Conservation (phyloP, 148 eudicot genomes). For the Hydrangea macrophylla region DNA sequence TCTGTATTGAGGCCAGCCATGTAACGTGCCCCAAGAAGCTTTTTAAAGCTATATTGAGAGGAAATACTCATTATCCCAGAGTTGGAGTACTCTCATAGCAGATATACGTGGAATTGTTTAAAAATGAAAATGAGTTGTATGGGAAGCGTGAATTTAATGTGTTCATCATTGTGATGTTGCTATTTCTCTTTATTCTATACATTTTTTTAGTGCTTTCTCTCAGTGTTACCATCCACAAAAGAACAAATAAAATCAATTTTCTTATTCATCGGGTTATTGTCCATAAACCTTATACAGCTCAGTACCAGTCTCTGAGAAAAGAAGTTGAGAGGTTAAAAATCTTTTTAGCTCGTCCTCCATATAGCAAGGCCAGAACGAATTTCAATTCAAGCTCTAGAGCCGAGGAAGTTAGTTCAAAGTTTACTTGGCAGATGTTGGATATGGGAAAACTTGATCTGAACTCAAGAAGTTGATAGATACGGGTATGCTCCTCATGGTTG, state of each 20-base stretch:
- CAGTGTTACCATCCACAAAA: neutral
- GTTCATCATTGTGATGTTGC: neutral
- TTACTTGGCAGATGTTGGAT: slow-evolving; percentile 45
- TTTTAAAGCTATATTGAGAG: neutral
- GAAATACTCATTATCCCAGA: neutral
- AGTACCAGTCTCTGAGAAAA: slow-evolving; percentile 43
- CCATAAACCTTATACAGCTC: slow-evolving; percentile 35
- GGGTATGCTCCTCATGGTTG: neutral
- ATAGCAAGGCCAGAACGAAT: slow-evolving; percentile 13
- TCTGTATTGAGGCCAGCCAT: too few species aligned
- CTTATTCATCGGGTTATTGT: neutral
- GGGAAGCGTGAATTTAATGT: neutral
- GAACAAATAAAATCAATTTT: neutral
- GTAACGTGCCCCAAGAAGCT: neutral
- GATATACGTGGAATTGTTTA: neutral
- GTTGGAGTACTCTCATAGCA: neutral
- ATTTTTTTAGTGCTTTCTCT: neutral
- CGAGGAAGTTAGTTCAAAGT: slow-evolving; percentile 21
- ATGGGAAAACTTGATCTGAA: slow-evolving; percentile 51
- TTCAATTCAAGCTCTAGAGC: slow-evolving; percentile 24
- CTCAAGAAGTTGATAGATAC: slow-evolving; percentile 17
- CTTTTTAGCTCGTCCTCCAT: slow-evolving; percentile 21
- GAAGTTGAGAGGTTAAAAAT: slow-evolving; percentile 53
- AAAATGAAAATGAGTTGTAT: too few species aligned
- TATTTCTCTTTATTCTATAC: neutral